Evolutionary conservation across 1,139 yeast genomes (phyloP), one percentile per base, ranked within the genome.

Genomic region (Saccharomycopsis hybrid): DNA sequence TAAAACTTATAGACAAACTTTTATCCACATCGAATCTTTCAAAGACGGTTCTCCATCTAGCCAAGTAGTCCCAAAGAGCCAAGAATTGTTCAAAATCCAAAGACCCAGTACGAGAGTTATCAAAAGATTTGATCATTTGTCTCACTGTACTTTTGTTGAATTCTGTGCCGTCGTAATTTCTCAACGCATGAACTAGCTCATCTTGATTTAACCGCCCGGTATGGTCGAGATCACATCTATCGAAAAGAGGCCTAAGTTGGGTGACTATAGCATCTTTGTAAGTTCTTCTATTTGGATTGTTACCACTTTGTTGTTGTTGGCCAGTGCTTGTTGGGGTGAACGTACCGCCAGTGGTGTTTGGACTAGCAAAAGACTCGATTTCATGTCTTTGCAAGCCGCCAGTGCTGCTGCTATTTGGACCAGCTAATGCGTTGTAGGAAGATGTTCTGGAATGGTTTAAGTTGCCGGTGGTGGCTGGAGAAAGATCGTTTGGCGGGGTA

Each of bases 1-100:
- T 76, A 59, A 73, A 74, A n/a, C 77, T 71, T 33, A 74, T 72
- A 56, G 73, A 76, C 0, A 77, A 77, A 5, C 74, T 69, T 51
- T 65, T 66, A 58, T 74, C 68, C 13, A 66, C 56, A 56, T 74
- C 78, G 1, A 77, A 77, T 50, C 71, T 74, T 7, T 71, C 62
- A 55, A 73, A 74, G 31, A 74, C 60, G 56, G 73, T 72, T 55
- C 73, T 72, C 61, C 74, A 74, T 11, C 76, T 75, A 2, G 74
- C 68, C 48, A 74, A 62, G 53, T 74, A 72, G 58, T 74, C 73
- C 77, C 78, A 74, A 48, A 74, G 64, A 24, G 74, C 69, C 13
- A 72, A 74, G 59, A 74, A 74, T 56, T 74, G 77, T 41, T 72
- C 77, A 54, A 73, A 74, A 53, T 68, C 71, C 37, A 61, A 57